Evolutionary conservation across 169 alveolate species (phyloP).

Genomic region (Blepharisma undulans): DNA sequence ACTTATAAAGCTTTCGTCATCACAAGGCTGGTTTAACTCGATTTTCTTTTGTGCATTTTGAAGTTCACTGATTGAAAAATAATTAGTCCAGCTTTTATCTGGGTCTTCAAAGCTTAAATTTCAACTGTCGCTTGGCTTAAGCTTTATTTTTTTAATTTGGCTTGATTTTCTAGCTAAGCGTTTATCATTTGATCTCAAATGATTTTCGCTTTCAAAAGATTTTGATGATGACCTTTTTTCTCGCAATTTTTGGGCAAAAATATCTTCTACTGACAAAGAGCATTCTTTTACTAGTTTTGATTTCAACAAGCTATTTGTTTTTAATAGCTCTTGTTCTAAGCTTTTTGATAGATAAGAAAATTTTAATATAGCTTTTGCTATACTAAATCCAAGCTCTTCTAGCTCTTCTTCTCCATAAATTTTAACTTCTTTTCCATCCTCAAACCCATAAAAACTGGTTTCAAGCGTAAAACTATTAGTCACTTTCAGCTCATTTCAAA

Average conservation of each 20-base stretch:
- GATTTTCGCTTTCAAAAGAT: neutral
- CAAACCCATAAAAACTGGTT: conserved; percentile 50
- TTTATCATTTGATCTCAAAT: neutral
- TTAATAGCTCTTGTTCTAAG: conserved; percentile 45
- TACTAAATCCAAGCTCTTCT: conserved; percentile 37
- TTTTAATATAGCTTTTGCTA: conserved; percentile 38
- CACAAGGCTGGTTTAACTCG: neutral
- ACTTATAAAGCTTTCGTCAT: neutral
- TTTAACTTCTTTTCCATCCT: neutral
- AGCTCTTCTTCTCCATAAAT: neutral
- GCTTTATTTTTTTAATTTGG: neutral
- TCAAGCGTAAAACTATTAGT: conserved; percentile 80
- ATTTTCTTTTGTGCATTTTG: neutral
- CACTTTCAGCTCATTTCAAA: conserved; percentile 63
- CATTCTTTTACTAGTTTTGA: conserved; percentile 46
- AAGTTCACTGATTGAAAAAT: neutral
- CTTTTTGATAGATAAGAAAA: conserved; percentile 38
- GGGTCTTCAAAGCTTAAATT: neutral
- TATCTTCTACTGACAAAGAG: neutral
- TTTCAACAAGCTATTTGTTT: conserved; percentile 59
- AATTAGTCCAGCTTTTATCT: neutral
- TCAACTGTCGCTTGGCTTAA: neutral
- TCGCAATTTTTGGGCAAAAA: neutral
- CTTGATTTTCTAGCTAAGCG: neutral
- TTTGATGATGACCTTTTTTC: neutral